Base-by-base conservation (phyloP, 2,329 filamentous ascomycete genomes). In the Scedosporium boydii region DNA sequence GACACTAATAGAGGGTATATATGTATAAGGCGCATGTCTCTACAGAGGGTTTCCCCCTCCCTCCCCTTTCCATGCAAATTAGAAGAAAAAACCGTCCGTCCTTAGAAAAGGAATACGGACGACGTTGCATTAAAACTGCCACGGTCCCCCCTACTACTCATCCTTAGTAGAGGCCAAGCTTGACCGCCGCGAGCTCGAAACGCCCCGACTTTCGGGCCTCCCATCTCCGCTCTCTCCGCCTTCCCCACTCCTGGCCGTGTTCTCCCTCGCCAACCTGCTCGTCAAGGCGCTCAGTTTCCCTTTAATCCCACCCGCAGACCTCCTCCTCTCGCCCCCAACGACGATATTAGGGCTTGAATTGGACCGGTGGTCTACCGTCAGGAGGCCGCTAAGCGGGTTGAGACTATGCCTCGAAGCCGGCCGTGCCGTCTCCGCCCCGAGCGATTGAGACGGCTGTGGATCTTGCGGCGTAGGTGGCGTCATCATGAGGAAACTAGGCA, bases 401-500 rank as follows among this genome's bases (percentile, higher is more conserved):
- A 61, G 48, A 18, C 59, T 61, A 34, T 34, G 44, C 41, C 60
- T 57, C 7, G 60, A 62, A n/a, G 26, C 41, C 34, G 60, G 60
- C 29, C 60, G 34, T 38, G 10, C 16, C 2, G 26, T 16, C 23
- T 59, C 38, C 18, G 29, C 53, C 34, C 56, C 60, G n/a, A 29
- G 16, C 14, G 12, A n/a, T 38, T 38, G 34, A 14, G 26, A 53
- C 21, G 26, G 53, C 53, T 29, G 18, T 27, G 53, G n/a, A 2
- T 75, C 73, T 10, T 72, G 63, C 2, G 78, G 78, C 26, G 78
- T 78, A 14, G 78, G 77, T 3, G 78, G 77, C 42, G 77, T 80
- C 77, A 79, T 80, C 70, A 76, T 77, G 23, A 79, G 67, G 56
- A 75, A 78, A n/a, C 73, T 69, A 4, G 78, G 77, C 2, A 77